Percentiles rank a stretch among this genome's conserved stretches.
These are phyloP conservation scores for Parietaria judaica DNA, from an alignment of 306 rosid species.

Conservation along the genomic window DNA sequence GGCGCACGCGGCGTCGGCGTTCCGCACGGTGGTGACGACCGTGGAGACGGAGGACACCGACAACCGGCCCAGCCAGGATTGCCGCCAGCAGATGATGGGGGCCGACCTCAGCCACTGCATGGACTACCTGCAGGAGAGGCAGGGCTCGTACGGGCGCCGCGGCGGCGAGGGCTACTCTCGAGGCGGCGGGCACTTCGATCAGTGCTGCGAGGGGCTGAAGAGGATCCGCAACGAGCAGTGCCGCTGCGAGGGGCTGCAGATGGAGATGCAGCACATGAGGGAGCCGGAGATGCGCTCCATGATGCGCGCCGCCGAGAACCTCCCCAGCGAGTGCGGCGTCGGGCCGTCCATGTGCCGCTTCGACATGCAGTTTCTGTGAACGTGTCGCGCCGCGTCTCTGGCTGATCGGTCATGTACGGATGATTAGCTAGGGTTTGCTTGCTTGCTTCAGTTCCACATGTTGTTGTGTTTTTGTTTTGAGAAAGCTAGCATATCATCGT, in stretches of 20 bases:
- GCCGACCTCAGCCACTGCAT: not conserved
- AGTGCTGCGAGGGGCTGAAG: constrained; percentile 6
- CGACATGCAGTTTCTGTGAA: not conserved
- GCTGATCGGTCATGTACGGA: no score
- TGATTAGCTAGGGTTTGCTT: no score
- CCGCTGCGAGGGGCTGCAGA: constrained; percentile 6
- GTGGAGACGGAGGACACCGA: not conserved
- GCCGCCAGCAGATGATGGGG: not conserved
- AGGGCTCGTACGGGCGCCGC: not conserved
- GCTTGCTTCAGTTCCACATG: not conserved
- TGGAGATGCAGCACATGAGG: not conserved
- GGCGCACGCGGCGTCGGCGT: constrained; percentile 3
- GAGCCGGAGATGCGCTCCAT: not conserved
- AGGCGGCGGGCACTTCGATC: not conserved
- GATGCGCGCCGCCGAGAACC: not conserved
- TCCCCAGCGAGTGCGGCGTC: constrained; percentile 2
- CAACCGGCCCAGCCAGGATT: not conserved
- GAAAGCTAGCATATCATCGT: constrained; percentile 7
- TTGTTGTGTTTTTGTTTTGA: not conserved
- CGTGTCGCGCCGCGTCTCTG: not conserved
- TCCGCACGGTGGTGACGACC: constrained; percentile 1
- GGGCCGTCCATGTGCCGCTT: constrained; percentile 4
- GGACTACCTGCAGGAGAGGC: not conserved
- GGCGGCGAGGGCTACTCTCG: not conserved
- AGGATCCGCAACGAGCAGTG: not conserved